Base-by-base conservation (phyloP, 306 rosid genomes). In the Cajanus cajan region DNA sequence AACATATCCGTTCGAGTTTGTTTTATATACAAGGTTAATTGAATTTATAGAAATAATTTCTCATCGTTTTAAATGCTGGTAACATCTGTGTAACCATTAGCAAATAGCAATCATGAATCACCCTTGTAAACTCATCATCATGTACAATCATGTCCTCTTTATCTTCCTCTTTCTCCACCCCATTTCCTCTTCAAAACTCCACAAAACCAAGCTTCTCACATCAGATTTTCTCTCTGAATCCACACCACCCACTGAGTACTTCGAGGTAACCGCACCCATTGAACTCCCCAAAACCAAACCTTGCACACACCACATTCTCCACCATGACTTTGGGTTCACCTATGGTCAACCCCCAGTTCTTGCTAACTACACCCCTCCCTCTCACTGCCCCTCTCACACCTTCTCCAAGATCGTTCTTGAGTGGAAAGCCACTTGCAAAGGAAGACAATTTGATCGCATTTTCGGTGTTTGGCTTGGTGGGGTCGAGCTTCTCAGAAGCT, bases 401-500 rank as follows among this genome's bases (percentile, higher is more conserved):
- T 87, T 87, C 83, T 88, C 97, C 39, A 92, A 82, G 55, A 82
- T 92, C 10, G 97, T 95, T 1, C 82, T 95, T 8, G 85, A 92
- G 76, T 95, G 98, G 98, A 87, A 77, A 10, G 88, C 98, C 12
- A 88, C 94, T 4, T 87, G 92, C 58, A 76, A 80, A 84, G 98
- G 97, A 37, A 87, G 93, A 52, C 98, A 95, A 52, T 95, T 82
- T 22, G 98, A 95, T 62, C 87, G 98, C 25, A 94, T 94, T 71
- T 94, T 94, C 2, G 97, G 98, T 11, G 92, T 92, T 2, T 94
- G 98, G 97, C 97, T 91, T 7, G 87, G 89, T 25, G 99, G 99
- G 7, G 94, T 89, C 45, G 98, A 95, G 88, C 83, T 95, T 22
- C 90, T 95, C 8, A 86, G 99, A 54, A 91, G 99, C 87, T 95